A percentile compares a stretch with the other conserved stretches of the same genome.
Conservation (phyloP, 768 basidiomycete species). For the Leccinum longicurvipes region DNA sequence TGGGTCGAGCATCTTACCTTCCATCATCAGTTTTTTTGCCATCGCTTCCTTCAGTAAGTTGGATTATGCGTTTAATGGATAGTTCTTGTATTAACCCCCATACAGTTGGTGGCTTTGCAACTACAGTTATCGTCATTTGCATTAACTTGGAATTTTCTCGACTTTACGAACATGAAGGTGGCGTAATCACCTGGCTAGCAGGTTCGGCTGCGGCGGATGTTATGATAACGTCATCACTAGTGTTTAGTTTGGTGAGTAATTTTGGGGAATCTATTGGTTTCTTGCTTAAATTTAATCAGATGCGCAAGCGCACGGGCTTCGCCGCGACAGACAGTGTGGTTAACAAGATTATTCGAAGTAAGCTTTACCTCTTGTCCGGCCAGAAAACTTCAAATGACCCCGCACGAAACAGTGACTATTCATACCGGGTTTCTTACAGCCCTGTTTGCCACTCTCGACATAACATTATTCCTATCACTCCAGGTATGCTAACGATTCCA, state of each 20-base stretch:
- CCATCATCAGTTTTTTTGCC: slow-evolving; percentile 20
- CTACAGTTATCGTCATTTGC: slow-evolving; percentile 30
- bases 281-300: slow-evolving; percentile 18
- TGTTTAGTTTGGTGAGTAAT: slow-evolving; percentile 39
- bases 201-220: slow-evolving; percentile 40
- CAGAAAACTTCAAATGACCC: background rate
- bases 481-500: slow-evolving; percentile 3
- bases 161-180: slow-evolving; percentile 33
- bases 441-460: slow-evolving; percentile 15
- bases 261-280: background rate
- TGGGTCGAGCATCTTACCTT: slow-evolving; percentile 24
- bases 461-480: slow-evolving; percentile 19
- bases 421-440: slow-evolving; percentile 28
- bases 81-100: background rate
- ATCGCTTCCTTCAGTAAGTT: slow-evolving; percentile 8
- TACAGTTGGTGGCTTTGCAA: slow-evolving; percentile 35
- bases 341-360: slow-evolving; percentile 42
- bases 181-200: slow-evolving; percentile 41
- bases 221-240: slow-evolving; percentile 41
- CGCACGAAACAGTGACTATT: slow-evolving; percentile 20
- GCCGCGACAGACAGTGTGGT: slow-evolving; percentile 34
- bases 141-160: slow-evolving; percentile 30
- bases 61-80: background rate
- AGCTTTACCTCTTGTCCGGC: background rate
- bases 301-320: slow-evolving; percentile 42